Evolutionary conservation across 768 basidiomycete species (phyloP).

Genomic region (Leccinum subgranulosum): DNA sequence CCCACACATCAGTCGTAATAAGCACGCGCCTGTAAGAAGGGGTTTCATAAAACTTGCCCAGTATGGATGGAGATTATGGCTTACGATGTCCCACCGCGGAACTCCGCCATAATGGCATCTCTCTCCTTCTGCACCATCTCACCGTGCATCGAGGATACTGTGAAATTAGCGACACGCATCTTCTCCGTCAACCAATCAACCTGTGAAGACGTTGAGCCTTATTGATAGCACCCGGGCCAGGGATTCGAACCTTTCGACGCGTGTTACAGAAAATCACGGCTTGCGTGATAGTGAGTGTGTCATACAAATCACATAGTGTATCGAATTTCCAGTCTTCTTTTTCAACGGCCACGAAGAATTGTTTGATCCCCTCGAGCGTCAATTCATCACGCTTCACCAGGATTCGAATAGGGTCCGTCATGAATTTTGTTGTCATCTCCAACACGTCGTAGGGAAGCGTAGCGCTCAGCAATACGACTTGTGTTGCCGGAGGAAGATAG

Average conservation of each 20-base stretch:
- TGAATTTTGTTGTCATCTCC: slow-evolving; percentile 99
- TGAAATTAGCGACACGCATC: slow-evolving; percentile 98
- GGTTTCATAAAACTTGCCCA: slow-evolving; percentile 4
- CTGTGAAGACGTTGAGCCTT: slow-evolving; percentile 37
- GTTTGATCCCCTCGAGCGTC: slow-evolving; percentile 94
- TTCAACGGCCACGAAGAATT: slow-evolving; percentile 98
- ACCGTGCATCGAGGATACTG: slow-evolving; percentile 93
- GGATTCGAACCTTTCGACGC: slow-evolving; percentile 74
- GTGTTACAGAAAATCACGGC: slow-evolving; percentile 99
- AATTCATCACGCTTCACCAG: slow-evolving; percentile 99
- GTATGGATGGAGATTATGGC: slow-evolving; percentile 25
- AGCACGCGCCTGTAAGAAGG: slow-evolving; percentile 70
- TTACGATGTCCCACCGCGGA: slow-evolving; percentile 89
- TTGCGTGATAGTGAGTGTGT: slow-evolving; percentile 98
- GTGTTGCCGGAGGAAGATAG: slow-evolving; percentile 94
- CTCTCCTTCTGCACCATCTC: slow-evolving; percentile 96
- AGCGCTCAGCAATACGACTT: slow-evolving; percentile 94
- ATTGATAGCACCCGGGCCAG: neutral
- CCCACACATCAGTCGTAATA: slow-evolving; percentile 96
- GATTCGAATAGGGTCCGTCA: slow-evolving; percentile 98
- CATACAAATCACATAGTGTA: slow-evolving; percentile 95
- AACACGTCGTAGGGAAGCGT: slow-evolving; percentile 95
- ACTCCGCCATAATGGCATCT: slow-evolving; percentile 96
- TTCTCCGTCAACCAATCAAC: slow-evolving; percentile 99
- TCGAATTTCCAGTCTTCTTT: slow-evolving; percentile 99